Base-by-base conservation (phyloP, 495 filamentous ascomycete species). In the Talaromyces thailandensis region DNA sequence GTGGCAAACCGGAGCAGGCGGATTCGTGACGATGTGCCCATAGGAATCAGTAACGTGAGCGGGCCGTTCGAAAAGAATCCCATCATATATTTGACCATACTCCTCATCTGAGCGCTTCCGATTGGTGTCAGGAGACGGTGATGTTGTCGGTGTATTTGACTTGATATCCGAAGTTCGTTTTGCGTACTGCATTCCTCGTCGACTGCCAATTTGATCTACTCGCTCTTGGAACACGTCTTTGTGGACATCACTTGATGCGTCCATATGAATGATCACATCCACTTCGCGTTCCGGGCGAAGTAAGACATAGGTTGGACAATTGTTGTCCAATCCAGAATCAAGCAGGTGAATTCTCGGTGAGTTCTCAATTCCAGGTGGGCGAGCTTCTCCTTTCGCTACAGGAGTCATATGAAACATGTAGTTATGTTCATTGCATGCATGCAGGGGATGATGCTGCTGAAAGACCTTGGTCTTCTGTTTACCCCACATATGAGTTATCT, bases 341-440 rank as follows among this genome's bases (percentile, higher is more conserved):
- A 61, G 43, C 12, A 61, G 26, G 24, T 61, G 59, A 5, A 61
- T 52, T 25, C 59, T 50, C n/a, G 59, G 59, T 4, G 59, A 61
- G 45, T 61, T 61, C n/a, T 61, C 59, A 28, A 61, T 61, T 11
- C 59, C 59, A n/a, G 59, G 59, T 23, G 59, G 28, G 11, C 59
- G 37, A 29, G 40, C 43, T 52, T 61, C 40, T 50, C 59, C 26
- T 32, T 61, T 61, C 8, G 16, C 4, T n/a, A 61, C 59, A 2
- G 24, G 37, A 28, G 37, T 61, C 43, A 50, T 61, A 31, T 61
- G 59, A 52, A 61, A 61, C 59, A 51, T 61, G 43, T 26, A 61
- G 16, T 61, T 61, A 35, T 61, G 59, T 40, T 61, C 59, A 61
- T 61, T 61, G 26, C 59, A 61, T n/a, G 59, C 59, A 61, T 61